Base-by-base conservation (phyloP, 1,284 basidiomycete species). In the Cryptococcus sp. region DNA sequence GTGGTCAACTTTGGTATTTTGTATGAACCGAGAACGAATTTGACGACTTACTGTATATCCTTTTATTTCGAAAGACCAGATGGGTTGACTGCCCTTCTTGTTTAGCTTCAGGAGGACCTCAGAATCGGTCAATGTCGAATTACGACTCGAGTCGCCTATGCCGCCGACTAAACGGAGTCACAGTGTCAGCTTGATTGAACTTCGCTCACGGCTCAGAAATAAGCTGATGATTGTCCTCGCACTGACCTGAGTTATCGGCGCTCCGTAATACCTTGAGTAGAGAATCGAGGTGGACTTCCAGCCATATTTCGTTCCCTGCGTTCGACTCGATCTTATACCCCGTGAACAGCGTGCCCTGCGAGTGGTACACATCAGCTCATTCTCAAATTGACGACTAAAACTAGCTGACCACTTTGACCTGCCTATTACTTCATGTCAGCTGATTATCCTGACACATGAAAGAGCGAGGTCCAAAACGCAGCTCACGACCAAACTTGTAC, bases 401-500 rank as follows among this genome's bases (percentile, higher is more conserved):
- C 25, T 8, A 20, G 22, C 38, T 8, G 17, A 25, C 16, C 35
- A 44, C 42, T 22, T 45, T 45, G 42, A 45, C 42, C 15, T 45
- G n/a, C 11, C 42, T 45, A 15, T 25, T n/a, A 38, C 19, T 16
- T 16, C 22, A 45, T 27, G 16, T 40, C 53, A 55, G 27, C 41
- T 39, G 17, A n/a, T 25, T 15, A 42, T 13, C 15, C 17, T 42
- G 47, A 35, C 31, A 10, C 31, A 13, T 35, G 7, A 8, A 35
- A 8, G 10, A 10, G 5, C 27, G 13, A 25, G 20, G 20, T 13
- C 17, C 13, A 39, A 47, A 27, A 27, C 23, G 23, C 17, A 22
- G 85, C 90, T 76, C 69, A 93, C 91, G 90, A 91, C 91, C 92
- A 94, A 49, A 93, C 89, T 75, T 93, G 90, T 7, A 92, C 88